Percentiles rank a stretch among this genome's conserved stretches.
These are phyloP conservation scores for Trichophyton rubrum DNA, from an alignment of 2,329 filamentous ascomycete species.

Conservation along the genomic window DNA sequence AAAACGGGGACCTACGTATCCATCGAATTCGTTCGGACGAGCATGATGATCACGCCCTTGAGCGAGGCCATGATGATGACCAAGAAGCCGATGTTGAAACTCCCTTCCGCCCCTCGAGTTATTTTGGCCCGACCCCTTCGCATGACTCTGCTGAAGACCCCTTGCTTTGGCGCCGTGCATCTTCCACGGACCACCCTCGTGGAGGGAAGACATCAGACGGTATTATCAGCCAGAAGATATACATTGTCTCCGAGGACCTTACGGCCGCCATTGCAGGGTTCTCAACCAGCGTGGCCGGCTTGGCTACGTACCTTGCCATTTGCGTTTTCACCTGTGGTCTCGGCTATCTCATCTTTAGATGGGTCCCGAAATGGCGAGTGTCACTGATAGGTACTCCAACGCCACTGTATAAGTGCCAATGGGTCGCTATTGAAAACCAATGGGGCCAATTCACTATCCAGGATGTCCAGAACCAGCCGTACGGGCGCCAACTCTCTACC, in stretches of 20 bases:
- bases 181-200: constrained; percentile 47
- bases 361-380: constrained; percentile 81
- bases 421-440: constrained; percentile 95
- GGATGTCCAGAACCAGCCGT: constrained; percentile 46
- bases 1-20: constrained; percentile 26
- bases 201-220: constrained; percentile 38
- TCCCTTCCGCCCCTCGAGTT: constrained; percentile 7
- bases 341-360: constrained; percentile 73
- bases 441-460: constrained; percentile 87
- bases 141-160: constrained; percentile 41
- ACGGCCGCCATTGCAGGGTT: constrained; percentile 92
- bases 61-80: constrained; percentile 13
- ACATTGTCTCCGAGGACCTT: constrained; percentile 84
- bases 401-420: constrained; percentile 62
- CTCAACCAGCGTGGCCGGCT: constrained; percentile 59
- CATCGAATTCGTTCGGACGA: constrained; percentile 12
- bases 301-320: constrained; percentile 53
- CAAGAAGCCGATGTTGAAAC: constrained; percentile 6
- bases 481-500: constrained; percentile 51
- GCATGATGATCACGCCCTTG: constrained; percentile 18
- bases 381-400: constrained; percentile 56
- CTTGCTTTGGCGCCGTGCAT: constrained; percentile 60
- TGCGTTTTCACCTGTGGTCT: constrained; percentile 64
- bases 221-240: constrained; percentile 72
- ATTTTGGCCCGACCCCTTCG: constrained; percentile 20